Evolutionary conservation across 768 basidiomycete genomes (phyloP).

Genomic region (Russula sp.): DNA sequence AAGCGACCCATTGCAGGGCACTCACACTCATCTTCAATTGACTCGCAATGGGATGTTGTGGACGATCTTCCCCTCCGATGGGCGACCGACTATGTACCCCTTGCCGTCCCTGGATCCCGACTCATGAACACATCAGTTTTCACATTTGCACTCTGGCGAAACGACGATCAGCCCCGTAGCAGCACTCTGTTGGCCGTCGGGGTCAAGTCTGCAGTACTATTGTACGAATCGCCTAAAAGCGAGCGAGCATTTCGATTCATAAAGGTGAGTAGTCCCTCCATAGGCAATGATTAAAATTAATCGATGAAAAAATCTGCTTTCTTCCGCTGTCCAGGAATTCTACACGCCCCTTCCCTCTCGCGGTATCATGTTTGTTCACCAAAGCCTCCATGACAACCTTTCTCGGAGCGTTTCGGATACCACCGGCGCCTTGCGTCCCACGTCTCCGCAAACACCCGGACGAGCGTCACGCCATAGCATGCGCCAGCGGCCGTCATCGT

Average conservation of each 20-base stretch:
- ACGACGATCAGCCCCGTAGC: slow-evolving; percentile 50
- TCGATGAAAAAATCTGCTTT: too few species aligned
- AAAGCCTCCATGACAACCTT: slow-evolving; percentile 53
- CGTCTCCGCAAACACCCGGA: slow-evolving; percentile 27
- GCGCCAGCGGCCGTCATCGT: slow-evolving; percentile 9
- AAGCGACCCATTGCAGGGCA: not conserved
- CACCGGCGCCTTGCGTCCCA: slow-evolving; percentile 32
- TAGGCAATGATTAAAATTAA: not conserved
- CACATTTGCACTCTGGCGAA: slow-evolving; percentile 67
- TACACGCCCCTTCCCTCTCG: slow-evolving; percentile 72
- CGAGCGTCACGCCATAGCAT: slow-evolving; percentile 13
- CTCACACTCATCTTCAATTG: slow-evolving; percentile 7
- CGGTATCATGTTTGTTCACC: slow-evolving; percentile 66
- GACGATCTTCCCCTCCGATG: slow-evolving; percentile 74
- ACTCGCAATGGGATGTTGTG: slow-evolving; percentile 57
- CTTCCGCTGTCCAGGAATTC: slow-evolving; percentile 58
- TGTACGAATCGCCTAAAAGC: slow-evolving; percentile 80
- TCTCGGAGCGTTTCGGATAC: slow-evolving; percentile 46
- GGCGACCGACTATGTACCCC: slow-evolving; percentile 83
- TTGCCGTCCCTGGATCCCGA: slow-evolving; percentile 67
- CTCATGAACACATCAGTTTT: slow-evolving; percentile 55
- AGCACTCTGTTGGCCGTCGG: slow-evolving; percentile 66
- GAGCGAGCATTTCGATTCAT: slow-evolving; percentile 81
- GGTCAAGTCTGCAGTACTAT: slow-evolving; percentile 65
- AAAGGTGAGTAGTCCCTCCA: slow-evolving; percentile 48